Evolutionary conservation across 148 eudicot species (phyloP).

Genomic region (Silene uniflora): DNA sequence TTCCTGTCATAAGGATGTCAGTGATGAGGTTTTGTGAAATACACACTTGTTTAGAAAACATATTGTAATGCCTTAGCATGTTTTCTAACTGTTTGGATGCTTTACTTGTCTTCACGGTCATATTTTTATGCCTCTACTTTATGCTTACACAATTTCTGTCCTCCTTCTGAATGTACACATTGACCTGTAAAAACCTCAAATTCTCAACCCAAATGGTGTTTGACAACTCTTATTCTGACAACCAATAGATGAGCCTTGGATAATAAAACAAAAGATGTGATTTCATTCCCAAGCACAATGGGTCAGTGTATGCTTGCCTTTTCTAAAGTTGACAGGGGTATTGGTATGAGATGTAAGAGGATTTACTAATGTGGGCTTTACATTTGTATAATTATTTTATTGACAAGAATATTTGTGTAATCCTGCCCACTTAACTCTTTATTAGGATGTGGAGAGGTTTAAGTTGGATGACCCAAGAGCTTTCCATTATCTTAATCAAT

Average conservation of each 20-base stretch:
- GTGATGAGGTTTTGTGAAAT: no score
- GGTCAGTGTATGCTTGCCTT: not conserved
- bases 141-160: not conserved
- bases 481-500: slow-evolving; percentile 88
- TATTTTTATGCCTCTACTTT: not conserved
- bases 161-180: not conserved
- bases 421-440: not conserved
- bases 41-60: not conserved
- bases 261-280: not conserved
- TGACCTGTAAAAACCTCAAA: not conserved
- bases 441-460: slow-evolving; percentile 59
- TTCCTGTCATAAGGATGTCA: not conserved
- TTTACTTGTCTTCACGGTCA: not conserved
- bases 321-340: not conserved
- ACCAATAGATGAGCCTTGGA: not conserved
- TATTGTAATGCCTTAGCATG: not conserved
- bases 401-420: not conserved
- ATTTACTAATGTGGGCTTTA: not conserved
- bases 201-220: not conserved
- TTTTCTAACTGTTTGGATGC: not conserved
- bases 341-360: not conserved
- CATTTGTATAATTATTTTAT: not conserved
- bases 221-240: not conserved
- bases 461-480: slow-evolving; percentile 71
- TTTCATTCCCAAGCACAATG: no score